A percentile compares a stretch with the other conserved stretches of the same genome.
These are phyloP conservation scores for Bruguiera sexangula DNA, from an alignment of 345 rosid genomes.

Conservation along the genomic window DNA sequence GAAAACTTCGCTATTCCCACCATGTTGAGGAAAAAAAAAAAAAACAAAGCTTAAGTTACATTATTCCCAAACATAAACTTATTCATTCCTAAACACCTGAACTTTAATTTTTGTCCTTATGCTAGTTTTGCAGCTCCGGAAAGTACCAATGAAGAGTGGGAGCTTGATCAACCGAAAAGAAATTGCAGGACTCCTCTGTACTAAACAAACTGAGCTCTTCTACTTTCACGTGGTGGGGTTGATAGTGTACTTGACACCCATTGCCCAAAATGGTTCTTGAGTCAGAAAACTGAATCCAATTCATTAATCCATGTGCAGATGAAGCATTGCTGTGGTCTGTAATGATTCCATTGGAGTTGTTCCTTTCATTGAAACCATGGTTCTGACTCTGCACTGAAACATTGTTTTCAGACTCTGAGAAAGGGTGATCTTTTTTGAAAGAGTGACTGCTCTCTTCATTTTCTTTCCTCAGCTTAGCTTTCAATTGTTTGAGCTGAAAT, in stretches of 20 bases:
- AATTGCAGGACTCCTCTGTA: constrained; percentile 47
- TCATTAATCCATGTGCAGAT: constrained; percentile 26
- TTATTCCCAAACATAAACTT: constrained; percentile 6
- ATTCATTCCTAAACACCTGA: background rate
- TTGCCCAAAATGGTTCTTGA: constrained; percentile 24
- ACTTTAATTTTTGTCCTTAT: background rate
- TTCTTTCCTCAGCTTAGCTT: constrained; percentile 38
- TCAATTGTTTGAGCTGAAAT: constrained; percentile 50
- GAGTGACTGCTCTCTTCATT: constrained; percentile 29
- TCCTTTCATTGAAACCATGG: constrained; percentile 20
- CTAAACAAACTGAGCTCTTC: constrained; percentile 39
- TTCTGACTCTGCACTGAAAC: constrained; percentile 25
- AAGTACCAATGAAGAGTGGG: constrained; percentile 56
- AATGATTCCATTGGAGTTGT: constrained; percentile 1
- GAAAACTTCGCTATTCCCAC: background rate
- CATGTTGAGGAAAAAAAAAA: background rate
- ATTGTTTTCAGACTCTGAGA: constrained; percentile 27
- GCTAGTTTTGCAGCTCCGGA: constrained; percentile 24
- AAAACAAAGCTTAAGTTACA: constrained; percentile 15
- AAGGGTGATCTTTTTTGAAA: constrained; percentile 13
- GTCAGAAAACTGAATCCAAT: constrained; percentile 35
- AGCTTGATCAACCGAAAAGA: constrained; percentile 62
- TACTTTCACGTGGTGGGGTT: constrained; percentile 33
- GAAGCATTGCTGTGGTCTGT: constrained; percentile 21
- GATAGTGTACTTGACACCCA: constrained; percentile 11